phyloP scores from a whole-genome alignment of 192 early-diverging fungal genomes.

The Entomortierella lignicola region DNA sequence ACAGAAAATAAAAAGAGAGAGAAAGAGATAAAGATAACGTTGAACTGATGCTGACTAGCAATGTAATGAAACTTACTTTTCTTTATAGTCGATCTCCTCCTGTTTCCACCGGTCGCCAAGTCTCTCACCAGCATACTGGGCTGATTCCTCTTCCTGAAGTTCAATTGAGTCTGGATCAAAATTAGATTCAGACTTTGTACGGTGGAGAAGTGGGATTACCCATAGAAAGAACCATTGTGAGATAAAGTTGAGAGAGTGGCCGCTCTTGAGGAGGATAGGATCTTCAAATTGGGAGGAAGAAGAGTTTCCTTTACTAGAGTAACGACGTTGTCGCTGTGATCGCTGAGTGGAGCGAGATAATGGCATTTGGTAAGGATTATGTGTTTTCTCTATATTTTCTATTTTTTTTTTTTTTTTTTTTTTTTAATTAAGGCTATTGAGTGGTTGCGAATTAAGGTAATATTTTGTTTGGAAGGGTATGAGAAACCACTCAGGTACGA shows the following conservation, averaged over 20 bases:
- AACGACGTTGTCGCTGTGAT: constrained; percentile 3
- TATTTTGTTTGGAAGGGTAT: background rate
- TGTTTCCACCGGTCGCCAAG: constrained; percentile 62
- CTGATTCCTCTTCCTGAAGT: constrained; percentile 66
- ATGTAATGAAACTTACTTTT: constrained; percentile 61
- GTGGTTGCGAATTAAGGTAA: background rate
- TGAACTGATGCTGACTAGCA: background rate
- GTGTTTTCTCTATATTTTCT: too few species aligned
- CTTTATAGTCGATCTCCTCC: constrained; percentile 52
- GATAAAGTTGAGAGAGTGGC: constrained; percentile 57
- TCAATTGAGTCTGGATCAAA: constrained; percentile 62
- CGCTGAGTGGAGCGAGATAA: constrained; percentile 4
- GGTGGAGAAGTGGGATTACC: constrained; percentile 66
- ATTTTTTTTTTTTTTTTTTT: too few species aligned
- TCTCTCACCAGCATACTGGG: constrained; percentile 62
- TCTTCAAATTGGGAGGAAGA: constrained; percentile 8
- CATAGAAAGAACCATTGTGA: constrained; percentile 73
- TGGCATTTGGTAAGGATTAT: constrained; percentile 6
- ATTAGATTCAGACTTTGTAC: constrained; percentile 39
- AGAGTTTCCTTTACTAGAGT: constrained; percentile 1
- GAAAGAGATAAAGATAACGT: background rate
- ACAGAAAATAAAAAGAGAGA: background rate
- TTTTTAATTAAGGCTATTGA: background rate
- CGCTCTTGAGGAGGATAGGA: constrained; percentile 43
- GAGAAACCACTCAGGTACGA: background rate